Evolutionary conservation across 2,329 filamentous ascomycete species (phyloP).

Genomic region (Allantophomopsis cytisporea): DNA sequence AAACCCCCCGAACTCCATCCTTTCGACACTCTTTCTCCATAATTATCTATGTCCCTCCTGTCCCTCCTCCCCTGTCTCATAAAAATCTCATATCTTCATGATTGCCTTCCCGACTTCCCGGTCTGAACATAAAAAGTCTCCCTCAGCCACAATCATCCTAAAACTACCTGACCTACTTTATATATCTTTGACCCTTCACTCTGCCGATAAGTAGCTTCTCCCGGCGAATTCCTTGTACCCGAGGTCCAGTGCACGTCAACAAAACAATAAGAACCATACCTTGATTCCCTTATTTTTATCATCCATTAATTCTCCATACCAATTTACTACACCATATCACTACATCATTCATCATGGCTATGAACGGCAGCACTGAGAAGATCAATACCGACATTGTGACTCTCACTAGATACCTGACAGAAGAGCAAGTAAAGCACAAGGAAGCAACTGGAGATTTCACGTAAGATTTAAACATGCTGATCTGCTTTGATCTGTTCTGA

Average conservation of each 20-base stretch:
- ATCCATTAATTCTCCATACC: not conserved
- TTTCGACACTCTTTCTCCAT: no score
- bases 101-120: no score
- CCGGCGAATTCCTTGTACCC: not conserved
- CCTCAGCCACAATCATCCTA: no score
- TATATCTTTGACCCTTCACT: no score
- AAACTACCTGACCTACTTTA: no score
- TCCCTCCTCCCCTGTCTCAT: no score
- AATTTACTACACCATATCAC: not conserved
- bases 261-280: not conserved
- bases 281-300: not conserved
- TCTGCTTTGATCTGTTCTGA: not conserved
- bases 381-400: constrained; percentile 96
- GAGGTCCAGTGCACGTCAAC: not conserved
- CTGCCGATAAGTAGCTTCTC: no score
- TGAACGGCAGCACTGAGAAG: constrained; percentile 40
- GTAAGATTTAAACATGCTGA: constrained; percentile 35
- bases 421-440: constrained; percentile 86
- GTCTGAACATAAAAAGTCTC: no score
- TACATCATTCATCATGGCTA: not conserved
- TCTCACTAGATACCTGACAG: constrained; percentile 86
- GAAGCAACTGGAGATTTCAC: constrained; percentile 98
- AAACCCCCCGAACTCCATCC: no score
- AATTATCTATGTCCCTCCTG: no score
- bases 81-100: no score